Percentiles rank a stretch among this genome's conserved stretches.
Conservation (phyloP, 495 filamentous ascomycete genomes). For the Recurvomyces mirabilis region DNA sequence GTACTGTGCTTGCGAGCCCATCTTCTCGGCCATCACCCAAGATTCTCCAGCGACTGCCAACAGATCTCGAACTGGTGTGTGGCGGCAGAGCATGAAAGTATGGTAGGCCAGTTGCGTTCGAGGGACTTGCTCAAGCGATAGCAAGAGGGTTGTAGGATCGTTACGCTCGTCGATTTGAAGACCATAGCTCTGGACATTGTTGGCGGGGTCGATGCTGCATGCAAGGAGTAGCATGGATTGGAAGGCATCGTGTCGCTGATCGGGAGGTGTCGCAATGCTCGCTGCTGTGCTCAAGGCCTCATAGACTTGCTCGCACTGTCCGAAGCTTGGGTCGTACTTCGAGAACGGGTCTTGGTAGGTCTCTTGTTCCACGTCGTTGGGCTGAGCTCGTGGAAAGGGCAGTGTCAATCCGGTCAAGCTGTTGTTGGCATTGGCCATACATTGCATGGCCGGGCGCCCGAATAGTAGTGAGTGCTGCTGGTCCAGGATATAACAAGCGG, state of each 20-base stretch:
- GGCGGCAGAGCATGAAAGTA: conserved; percentile 22
- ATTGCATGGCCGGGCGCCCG: conserved; percentile 14
- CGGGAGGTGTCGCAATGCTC: background rate
- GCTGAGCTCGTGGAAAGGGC: conserved; percentile 23
- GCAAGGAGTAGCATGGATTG: conserved; percentile 28
- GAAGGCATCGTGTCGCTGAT: conserved; percentile 21
- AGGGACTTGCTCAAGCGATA: conserved; percentile 11
- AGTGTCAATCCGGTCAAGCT: conserved; percentile 18
- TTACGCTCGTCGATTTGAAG: background rate
- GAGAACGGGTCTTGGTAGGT: too few species aligned
- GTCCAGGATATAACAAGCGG: conserved; percentile 28
- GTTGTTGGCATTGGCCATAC: background rate
- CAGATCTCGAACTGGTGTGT: conserved; percentile 28
- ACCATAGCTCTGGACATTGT: background rate
- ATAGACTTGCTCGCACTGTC: conserved; percentile 7
- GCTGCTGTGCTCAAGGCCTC: conserved; percentile 3
- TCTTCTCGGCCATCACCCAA: conserved; percentile 30
- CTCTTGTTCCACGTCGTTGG: conserved; percentile 18
- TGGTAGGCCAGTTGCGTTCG: conserved; percentile 17
- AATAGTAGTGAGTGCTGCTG: conserved; percentile 27
- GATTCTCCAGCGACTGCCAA: conserved; percentile 29
- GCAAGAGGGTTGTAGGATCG: conserved; percentile 1
- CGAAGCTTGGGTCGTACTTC: too few species aligned
- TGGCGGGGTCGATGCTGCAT: conserved; percentile 1
- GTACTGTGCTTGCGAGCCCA: conserved; percentile 15